phyloP scores from a whole-genome alignment of 192 early-diverging fungal genomes.

The Kickxella alabastrina region DNA sequence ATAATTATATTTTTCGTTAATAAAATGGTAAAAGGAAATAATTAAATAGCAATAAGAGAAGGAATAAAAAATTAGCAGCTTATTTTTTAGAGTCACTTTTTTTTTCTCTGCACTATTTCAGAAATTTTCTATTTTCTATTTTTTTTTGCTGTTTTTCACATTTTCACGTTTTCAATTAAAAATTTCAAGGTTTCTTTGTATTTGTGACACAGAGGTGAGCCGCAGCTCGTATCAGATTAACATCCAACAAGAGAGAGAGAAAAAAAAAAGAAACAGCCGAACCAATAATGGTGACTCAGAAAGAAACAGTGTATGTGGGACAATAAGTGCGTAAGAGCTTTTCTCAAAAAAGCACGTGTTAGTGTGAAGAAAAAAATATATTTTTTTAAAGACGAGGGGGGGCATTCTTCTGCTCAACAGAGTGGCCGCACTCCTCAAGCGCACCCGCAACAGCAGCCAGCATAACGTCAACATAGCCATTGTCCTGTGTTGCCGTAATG shows the following conservation, averaged over 20 bases:
- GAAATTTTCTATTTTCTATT: too few relatives aligned
- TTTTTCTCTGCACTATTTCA: too few relatives aligned
- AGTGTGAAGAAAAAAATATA: not conserved
- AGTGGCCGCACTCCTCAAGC: constrained; percentile 53
- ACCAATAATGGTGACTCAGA: too few relatives aligned
- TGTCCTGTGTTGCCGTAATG: constrained; percentile 67
- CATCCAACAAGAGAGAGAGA: too few relatives aligned
- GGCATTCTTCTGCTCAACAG: constrained; percentile 5
- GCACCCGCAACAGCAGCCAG: constrained; percentile 59
- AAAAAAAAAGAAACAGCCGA: too few relatives aligned
- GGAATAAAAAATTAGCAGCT: too few relatives aligned
- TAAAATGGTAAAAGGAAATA: too few relatives aligned
- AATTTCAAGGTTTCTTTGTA: constrained; percentile 4
- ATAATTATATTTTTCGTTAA: too few relatives aligned
- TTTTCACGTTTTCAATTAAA: not conserved
- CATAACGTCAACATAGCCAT: constrained; percentile 63
- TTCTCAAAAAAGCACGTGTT: too few relatives aligned
- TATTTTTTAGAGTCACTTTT: too few relatives aligned
- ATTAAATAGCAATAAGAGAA: too few relatives aligned
- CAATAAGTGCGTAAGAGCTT: not conserved
- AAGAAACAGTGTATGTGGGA: not conserved
- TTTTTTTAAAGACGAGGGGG: constrained; percentile 36
- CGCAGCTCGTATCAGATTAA: constrained; percentile 21
- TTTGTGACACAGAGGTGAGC: constrained; percentile 1
- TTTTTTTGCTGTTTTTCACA: too few relatives aligned